Evolutionary conservation across 371 early-diverging fungal genomes (phyloP).

Genomic region (Syncephalastrum racemosum): DNA sequence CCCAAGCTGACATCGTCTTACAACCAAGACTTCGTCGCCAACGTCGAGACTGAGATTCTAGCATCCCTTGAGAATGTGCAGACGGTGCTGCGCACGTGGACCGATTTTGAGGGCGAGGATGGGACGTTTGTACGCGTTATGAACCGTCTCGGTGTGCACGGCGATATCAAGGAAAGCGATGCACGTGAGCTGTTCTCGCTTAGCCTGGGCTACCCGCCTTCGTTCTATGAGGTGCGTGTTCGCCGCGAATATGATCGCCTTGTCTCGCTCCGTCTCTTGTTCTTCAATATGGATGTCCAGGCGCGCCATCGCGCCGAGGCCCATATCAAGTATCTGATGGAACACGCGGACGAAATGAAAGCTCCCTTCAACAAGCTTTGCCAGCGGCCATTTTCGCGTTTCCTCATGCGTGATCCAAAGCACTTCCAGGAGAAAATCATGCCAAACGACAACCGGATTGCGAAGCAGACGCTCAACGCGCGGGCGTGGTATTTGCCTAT

Average conservation of each 20-base stretch:
- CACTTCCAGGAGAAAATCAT: constrained; percentile 27
- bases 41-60: constrained; percentile 34
- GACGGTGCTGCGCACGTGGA: constrained; percentile 21
- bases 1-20: constrained; percentile 38
- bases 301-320: constrained; percentile 27
- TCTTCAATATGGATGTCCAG: constrained; percentile 53
- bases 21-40: constrained; percentile 41
- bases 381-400: constrained; percentile 44
- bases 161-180: constrained; percentile 13
- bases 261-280: constrained; percentile 34
- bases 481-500: constrained; percentile 45
- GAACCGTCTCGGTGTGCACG: constrained; percentile 20
- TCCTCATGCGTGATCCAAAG: constrained; percentile 53
- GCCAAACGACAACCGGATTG: neutral
- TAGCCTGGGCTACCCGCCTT: constrained; percentile 26
- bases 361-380: constrained; percentile 38
- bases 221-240: constrained; percentile 44
- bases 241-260: constrained; percentile 46
- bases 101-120: constrained; percentile 40
- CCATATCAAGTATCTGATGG: constrained; percentile 19
- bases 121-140: constrained; percentile 45
- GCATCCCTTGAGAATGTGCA: constrained; percentile 21
- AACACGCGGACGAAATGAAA: constrained; percentile 17
- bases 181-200: constrained; percentile 26
- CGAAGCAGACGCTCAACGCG: neutral